Evolutionary conservation across 2,329 filamentous ascomycete genomes (phyloP).

Genomic region (Incumbomyces delicatus): DNA sequence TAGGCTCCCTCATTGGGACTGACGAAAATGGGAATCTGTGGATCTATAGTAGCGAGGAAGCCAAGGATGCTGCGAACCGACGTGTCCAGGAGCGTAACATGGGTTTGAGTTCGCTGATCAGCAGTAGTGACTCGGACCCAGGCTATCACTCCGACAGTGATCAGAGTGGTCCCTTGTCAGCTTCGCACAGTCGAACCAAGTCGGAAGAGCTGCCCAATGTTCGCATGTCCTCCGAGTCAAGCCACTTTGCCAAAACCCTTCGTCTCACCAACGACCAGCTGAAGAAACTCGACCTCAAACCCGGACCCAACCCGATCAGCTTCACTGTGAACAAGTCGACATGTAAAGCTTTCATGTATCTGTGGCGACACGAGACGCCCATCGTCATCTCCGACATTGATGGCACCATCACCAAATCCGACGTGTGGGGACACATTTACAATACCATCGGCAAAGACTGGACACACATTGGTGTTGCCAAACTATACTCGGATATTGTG

Average conservation of each 20-base stretch:
- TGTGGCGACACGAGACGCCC: constrained; percentile 83
- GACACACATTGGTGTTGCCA: constrained; percentile 94
- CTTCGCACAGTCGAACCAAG: constrained; percentile 45
- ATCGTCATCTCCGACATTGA: constrained; percentile 98
- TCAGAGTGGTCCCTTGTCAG: constrained; percentile 51
- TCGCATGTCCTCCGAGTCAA: constrained; percentile 51
- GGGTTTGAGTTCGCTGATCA: constrained; percentile 43
- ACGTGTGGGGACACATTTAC: constrained; percentile 84
- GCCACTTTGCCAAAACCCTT: constrained; percentile 93
- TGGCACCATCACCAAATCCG: constrained; percentile 96
- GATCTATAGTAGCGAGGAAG: constrained; percentile 97
- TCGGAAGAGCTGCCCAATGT: constrained; percentile 50
- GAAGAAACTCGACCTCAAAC: constrained; percentile 69
- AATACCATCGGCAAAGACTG: constrained; percentile 97
- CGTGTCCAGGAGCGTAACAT: constrained; percentile 45
- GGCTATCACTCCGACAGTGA: constrained; percentile 88
- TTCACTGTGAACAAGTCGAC: constrained; percentile 95
- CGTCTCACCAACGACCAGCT: constrained; percentile 91
- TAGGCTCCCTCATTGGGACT: constrained; percentile 86
- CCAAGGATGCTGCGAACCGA: constrained; percentile 77
- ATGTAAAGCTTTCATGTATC: constrained; percentile 83
- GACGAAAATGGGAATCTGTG: constrained; percentile 96
- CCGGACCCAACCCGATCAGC: constrained; percentile 84
- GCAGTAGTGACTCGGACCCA: constrained; percentile 83
- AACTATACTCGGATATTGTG: constrained; percentile 90